These are phyloP conservation scores for Larix kaempferi DNA, from an alignment of 75 land plant genomes.

Conservation along the genomic window DNA sequence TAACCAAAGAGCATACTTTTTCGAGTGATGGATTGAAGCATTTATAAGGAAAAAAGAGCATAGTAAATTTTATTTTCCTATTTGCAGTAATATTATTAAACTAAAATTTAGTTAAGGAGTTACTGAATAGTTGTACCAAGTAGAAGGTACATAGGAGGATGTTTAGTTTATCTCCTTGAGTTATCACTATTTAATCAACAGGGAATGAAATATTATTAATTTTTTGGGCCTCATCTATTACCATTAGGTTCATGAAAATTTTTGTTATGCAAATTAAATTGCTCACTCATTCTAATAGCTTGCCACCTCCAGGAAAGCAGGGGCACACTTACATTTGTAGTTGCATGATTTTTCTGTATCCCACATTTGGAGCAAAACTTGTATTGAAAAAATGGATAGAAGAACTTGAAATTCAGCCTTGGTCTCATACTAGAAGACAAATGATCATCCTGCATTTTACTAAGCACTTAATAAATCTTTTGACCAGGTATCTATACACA, in stretches of 20 bases:
- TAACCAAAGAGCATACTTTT: too few relatives aligned
- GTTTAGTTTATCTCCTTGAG: not conserved
- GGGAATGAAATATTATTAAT: not conserved
- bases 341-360: too few relatives aligned
- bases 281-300: slow-evolving; percentile 61
- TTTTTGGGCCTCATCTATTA: not conserved
- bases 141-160: not conserved
- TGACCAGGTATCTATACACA: slow-evolving; percentile 46
- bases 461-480: slow-evolving; percentile 90
- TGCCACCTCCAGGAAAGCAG: slow-evolving; percentile 97
- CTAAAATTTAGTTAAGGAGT: not conserved
- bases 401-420: slow-evolving; percentile 78
- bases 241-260: not conserved
- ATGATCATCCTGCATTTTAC: slow-evolving; percentile 95
- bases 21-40: too few relatives aligned
- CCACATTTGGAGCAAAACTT: slow-evolving; percentile 42
- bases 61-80: not conserved
- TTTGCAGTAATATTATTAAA: not conserved
- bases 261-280: slow-evolving; percentile 67
- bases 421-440: slow-evolving; percentile 74
- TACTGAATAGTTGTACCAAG: not conserved
- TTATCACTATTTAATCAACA: not conserved
- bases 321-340: slow-evolving; percentile 86
- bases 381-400: slow-evolving; percentile 88
- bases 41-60: too few relatives aligned